A percentile compares a stretch with the other conserved stretches of the same genome.
Conservation (phyloP, 108 stramenopile genomes). For the Hondaea fermentalgiana region DNA sequence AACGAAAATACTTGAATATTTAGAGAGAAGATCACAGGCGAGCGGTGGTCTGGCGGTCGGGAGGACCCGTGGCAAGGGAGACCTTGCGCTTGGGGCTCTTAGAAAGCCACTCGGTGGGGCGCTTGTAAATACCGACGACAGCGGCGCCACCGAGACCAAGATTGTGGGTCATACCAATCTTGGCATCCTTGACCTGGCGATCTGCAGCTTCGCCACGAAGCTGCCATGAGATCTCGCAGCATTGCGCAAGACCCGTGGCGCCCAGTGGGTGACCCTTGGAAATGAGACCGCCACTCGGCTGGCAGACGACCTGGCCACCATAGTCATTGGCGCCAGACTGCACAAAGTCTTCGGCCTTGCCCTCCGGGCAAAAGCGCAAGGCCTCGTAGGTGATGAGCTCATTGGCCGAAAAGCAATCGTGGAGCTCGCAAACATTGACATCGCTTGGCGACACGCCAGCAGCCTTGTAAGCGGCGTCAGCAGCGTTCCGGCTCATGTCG, state of each 20-base stretch:
- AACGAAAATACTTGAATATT: too few species aligned
- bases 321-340: neutral
- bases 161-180: neutral
- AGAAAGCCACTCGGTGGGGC: neutral
- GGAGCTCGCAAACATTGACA: neutral
- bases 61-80: neutral
- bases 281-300: neutral
- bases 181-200: neutral
- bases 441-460: neutral
- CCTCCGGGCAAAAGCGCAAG: neutral
- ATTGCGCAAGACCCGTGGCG: constrained; percentile 6
- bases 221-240: constrained; percentile 1
- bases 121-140: neutral
- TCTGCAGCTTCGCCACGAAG: neutral
- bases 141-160: constrained; percentile 8
- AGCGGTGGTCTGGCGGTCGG: neutral
- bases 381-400: constrained; percentile 17
- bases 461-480: neutral
- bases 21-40: too few species aligned
- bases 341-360: neutral
- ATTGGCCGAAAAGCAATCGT: constrained; percentile 6
- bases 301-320: neutral
- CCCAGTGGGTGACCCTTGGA: constrained; percentile 7
- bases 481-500: constrained; percentile 2
- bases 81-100: neutral